Percentiles rank a stretch among this genome's conserved stretches.
These are phyloP conservation scores for Ophiorrhiza pumila DNA, from an alignment of 257 asterid genomes.

Conservation along the genomic window DNA sequence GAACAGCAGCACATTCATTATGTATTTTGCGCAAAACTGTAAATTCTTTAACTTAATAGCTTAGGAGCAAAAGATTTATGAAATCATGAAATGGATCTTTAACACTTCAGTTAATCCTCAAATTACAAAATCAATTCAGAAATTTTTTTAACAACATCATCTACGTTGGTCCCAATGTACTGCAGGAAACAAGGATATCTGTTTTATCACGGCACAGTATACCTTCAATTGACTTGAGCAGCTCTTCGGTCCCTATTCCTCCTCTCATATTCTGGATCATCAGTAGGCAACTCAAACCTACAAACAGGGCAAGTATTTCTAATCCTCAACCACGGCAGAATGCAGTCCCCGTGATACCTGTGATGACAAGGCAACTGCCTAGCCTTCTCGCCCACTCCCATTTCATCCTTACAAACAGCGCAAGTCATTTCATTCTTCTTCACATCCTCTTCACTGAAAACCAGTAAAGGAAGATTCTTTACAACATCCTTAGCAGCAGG, in stretches of 20 bases:
- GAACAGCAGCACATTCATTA: background rate
- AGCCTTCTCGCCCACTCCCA: constrained; percentile 40
- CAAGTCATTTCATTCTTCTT: constrained; percentile 28
- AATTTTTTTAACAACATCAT: background rate
- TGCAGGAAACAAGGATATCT: background rate
- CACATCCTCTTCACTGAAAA: constrained; percentile 23
- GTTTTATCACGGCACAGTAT: background rate
- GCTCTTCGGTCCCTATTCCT: constrained; percentile 31
- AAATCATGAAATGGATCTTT: background rate
- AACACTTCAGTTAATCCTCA: background rate
- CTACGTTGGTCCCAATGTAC: background rate
- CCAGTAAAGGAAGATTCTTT: constrained; percentile 31
- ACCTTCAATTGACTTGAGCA: constrained; percentile 26
- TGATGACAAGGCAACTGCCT: constrained; percentile 57
- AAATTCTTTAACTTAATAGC: background rate
- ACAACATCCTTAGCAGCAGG: constrained; percentile 33
- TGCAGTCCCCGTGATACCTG: constrained; percentile 53
- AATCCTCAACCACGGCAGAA: constrained; percentile 56
- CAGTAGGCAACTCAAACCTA: constrained; percentile 63
- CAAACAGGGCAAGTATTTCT: constrained; percentile 70
- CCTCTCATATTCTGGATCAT: constrained; percentile 54
- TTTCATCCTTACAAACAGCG: constrained; percentile 59
- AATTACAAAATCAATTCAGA: background rate
- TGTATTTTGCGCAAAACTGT: background rate
- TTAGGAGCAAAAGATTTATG: background rate